Evolutionary conservation across 2,329 filamentous ascomycete genomes (phyloP), one percentile per base, ranked within the genome.

Genomic region (Rachicladosporium sp.): DNA sequence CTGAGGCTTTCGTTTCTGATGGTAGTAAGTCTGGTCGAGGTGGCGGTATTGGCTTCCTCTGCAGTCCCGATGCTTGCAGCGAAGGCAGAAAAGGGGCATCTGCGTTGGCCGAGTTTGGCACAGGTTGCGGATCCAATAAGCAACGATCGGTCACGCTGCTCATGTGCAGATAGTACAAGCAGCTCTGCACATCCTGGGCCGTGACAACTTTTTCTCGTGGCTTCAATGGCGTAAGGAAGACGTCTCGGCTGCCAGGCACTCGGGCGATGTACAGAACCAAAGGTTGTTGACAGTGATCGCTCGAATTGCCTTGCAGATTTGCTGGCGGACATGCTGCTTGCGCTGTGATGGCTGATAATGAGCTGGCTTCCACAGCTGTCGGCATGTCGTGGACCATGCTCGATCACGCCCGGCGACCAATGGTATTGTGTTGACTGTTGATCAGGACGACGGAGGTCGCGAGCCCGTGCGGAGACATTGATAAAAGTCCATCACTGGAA

Each of bases 181-280:
- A 93, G 52, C 78, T 85, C 41, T 81, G 76, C 36, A 98, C 80
- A 56, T 95, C 89, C 57, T 88, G 80, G 33, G 76, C 79, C 0
- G 86, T 93, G 46, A 98, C 85, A 44, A 86, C 89, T 59, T 91
- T 94, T 32, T 81, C 72, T 37, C 83, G 79, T 2, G 91, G 91
- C 57, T 93, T 94, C 46, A 91, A 73, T 1, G 91, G 84, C 1
- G 89, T 93, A 34, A 98, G 76, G 51, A 95, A 93, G 42, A 95
- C 74, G 70, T 95, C 89, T 78, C 79, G 77, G 46, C 83, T 93
- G 13, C 89, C 89, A 1, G 91, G 91, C 1, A 98, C 89, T 49
- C 89, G 72, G 29, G 89, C 86, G 49, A 98, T 93, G 63, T 98
- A 98, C 31, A 98, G 73, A 2, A 80, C 78, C 37, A 96, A 62